These are phyloP conservation scores for Plasmodiophora brassicae DNA, from an alignment of 208 protist species.

Conservation along the genomic window DNA sequence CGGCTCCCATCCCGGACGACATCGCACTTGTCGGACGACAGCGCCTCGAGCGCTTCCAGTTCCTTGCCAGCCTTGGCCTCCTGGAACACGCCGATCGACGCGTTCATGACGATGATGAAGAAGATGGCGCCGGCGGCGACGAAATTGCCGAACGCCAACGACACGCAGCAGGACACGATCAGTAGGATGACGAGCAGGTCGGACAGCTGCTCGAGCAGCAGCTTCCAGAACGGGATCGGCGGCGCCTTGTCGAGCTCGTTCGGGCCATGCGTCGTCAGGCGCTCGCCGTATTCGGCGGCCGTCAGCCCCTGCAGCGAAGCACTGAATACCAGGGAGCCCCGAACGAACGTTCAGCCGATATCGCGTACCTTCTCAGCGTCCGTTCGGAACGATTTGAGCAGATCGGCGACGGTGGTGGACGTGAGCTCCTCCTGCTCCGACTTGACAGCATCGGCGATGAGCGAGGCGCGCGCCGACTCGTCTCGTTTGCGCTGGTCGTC, in stretches of 20 bases:
- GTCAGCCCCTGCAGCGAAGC: not conserved
- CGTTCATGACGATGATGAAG: constrained; percentile 84
- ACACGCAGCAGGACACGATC: not conserved
- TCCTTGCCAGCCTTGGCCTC: constrained; percentile 73
- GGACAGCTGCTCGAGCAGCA: not conserved
- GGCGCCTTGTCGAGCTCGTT: constrained; percentile 24
- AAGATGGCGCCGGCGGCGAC: constrained; percentile 85
- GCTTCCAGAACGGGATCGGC: not conserved
- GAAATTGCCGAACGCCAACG: constrained; percentile 50
- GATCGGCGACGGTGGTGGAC: too few relatives aligned
- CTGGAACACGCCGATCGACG: constrained; percentile 80
- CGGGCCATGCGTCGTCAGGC: not conserved
- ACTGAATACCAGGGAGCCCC: not conserved
- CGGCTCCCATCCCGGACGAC: not conserved
- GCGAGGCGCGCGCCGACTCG: too few relatives aligned
- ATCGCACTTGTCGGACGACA: constrained; percentile 32
- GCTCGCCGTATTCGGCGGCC: not conserved
- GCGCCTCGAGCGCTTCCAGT: constrained; percentile 70
- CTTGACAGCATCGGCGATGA: too few relatives aligned
- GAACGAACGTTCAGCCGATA: not conserved
- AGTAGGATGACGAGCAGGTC: constrained; percentile 21
- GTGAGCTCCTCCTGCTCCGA: too few relatives aligned
- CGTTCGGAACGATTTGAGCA: too few relatives aligned
- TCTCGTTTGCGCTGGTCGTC: too few relatives aligned
- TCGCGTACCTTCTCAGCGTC: not conserved